These are phyloP conservation scores for Cryptococcus hybrid DNA, from an alignment of 1,284 basidiomycete genomes.

Conservation along the genomic window DNA sequence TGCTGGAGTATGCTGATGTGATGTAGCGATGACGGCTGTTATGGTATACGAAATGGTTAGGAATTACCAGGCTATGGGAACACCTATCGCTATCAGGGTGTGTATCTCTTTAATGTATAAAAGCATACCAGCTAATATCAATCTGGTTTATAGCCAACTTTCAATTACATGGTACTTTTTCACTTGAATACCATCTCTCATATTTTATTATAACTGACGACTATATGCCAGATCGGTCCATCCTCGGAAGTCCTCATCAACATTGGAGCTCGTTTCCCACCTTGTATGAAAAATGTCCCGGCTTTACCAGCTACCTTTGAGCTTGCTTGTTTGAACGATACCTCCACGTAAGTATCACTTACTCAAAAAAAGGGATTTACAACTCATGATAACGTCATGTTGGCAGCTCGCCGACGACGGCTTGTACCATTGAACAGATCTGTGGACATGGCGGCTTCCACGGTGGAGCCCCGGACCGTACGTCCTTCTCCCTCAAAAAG, in stretches of 20 bases:
- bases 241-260: conserved; percentile 79
- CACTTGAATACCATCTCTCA: not conserved
- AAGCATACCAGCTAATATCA: conserved; percentile 3
- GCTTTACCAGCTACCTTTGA: conserved; percentile 61
- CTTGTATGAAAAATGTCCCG: conserved; percentile 54
- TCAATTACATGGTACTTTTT: conserved; percentile 72
- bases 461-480: conserved; percentile 71
- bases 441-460: conserved; percentile 85
- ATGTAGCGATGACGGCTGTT: conserved; percentile 63
- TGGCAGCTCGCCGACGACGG: conserved; percentile 61
- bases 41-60: conserved; percentile 72
- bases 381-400: not conserved
- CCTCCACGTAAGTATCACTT: conserved; percentile 26
- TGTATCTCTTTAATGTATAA: conserved; percentile 33
- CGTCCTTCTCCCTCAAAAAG: conserved; percentile 54
- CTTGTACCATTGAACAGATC: conserved; percentile 76
- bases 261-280: conserved; percentile 83
- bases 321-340: conserved; percentile 62
- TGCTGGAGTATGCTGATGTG: conserved; percentile 38
- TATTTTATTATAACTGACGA: conserved; percentile 4
- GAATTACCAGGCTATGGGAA: conserved; percentile 70
- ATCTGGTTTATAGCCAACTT: conserved; percentile 57
- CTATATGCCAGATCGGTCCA: conserved; percentile 61
- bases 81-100: conserved; percentile 64
- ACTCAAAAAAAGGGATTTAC: not conserved